Percentiles rank a stretch among this genome's conserved stretches.
These are phyloP conservation scores for Trametes punicea DNA, from an alignment of 768 basidiomycete species.

Conservation along the genomic window DNA sequence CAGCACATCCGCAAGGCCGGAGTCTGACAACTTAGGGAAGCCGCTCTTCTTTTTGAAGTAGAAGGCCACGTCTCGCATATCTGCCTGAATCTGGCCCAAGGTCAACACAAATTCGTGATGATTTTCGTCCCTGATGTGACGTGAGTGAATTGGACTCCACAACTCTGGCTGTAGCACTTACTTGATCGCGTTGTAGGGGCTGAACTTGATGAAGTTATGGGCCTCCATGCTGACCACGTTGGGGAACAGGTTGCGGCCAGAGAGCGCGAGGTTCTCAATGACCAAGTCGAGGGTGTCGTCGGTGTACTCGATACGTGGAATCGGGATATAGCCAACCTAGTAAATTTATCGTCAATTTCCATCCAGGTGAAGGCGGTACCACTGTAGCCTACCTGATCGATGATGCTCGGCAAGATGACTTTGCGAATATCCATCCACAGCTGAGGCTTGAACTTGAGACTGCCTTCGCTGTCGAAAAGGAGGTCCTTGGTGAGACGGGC, in stretches of 20 bases:
- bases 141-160: neutral
- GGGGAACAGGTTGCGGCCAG: constrained; percentile 87
- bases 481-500: constrained; percentile 76
- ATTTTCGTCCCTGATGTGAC: constrained; percentile 44
- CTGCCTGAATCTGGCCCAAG: constrained; percentile 85
- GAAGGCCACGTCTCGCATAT: constrained; percentile 92
- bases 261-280: constrained; percentile 88
- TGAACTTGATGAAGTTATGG: constrained; percentile 81
- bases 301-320: constrained; percentile 92
- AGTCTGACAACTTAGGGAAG: constrained; percentile 75
- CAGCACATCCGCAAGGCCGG: constrained; percentile 81
- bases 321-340: constrained; percentile 77
- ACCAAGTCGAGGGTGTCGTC: constrained; percentile 85
- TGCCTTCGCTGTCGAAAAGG: constrained; percentile 78
- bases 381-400: constrained; percentile 55
- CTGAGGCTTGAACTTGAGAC: constrained; percentile 82
- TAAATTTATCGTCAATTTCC: neutral
- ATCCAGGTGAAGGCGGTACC: neutral
- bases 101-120: constrained; percentile 74
- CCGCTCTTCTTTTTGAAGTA: constrained; percentile 86
- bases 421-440: constrained; percentile 86
- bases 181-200: constrained; percentile 58
- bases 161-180: neutral
- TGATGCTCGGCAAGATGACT: constrained; percentile 76
- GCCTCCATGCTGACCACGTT: constrained; percentile 71